phyloP scores from a whole-genome alignment of 306 rosid species.

The Dalbergia cultrata region DNA sequence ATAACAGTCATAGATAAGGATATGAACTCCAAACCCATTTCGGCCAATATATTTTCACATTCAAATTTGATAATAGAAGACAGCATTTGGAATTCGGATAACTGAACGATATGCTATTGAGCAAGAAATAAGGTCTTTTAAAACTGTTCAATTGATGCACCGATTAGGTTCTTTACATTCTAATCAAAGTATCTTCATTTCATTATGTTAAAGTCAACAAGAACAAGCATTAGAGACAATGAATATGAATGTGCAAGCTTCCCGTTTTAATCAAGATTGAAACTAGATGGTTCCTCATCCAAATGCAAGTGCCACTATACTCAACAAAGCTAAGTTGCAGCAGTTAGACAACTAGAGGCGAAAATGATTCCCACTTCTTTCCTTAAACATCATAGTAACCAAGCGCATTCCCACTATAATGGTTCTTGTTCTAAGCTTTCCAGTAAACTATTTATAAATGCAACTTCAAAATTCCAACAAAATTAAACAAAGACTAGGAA shows the following conservation, averaged over 20 bases:
- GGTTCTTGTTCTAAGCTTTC: not conserved
- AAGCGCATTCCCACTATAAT: slow-evolving; percentile 13
- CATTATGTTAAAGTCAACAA: not conserved
- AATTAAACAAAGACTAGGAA: slow-evolving; percentile 9
- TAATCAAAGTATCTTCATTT: slow-evolving; percentile 38
- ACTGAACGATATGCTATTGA: not conserved
- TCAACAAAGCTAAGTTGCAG: not conserved
- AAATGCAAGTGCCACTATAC: slow-evolving; percentile 3
- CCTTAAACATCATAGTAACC: slow-evolving; percentile 2
- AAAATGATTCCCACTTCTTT: slow-evolving; percentile 13
- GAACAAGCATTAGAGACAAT: slow-evolving; percentile 9
- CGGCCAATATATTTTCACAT: slow-evolving; percentile 16
- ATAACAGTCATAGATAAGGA: slow-evolving; percentile 10
- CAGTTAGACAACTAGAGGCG: slow-evolving; percentile 3
- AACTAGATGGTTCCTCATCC: slow-evolving; percentile 19
- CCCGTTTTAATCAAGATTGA: slow-evolving; percentile 7
- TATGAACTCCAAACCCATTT: not conserved
- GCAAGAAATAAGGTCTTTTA: not conserved
- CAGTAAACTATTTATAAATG: slow-evolving; percentile 3
- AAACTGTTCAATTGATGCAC: slow-evolving; percentile 11
- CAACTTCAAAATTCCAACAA: slow-evolving; percentile 20
- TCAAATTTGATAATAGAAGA: slow-evolving; percentile 1
- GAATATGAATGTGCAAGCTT: slow-evolving; percentile 4
- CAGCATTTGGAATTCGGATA: slow-evolving; percentile 27
- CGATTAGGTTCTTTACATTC: slow-evolving; percentile 17